These are phyloP conservation scores for Tillandsia fasciculata DNA, from an alignment of 176 grass and related monocot species.

Conservation along the genomic window DNA sequence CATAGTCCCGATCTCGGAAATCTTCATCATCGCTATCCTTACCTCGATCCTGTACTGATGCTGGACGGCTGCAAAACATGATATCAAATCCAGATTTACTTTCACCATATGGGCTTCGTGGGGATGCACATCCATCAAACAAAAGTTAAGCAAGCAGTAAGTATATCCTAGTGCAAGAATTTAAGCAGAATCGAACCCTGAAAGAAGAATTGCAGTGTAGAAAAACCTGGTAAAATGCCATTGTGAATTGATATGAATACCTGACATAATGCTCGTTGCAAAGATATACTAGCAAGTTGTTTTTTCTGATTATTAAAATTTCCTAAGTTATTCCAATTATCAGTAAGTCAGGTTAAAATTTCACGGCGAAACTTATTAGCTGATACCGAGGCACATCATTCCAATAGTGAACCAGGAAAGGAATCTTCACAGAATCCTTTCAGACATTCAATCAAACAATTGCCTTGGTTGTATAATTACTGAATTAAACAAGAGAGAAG, in stretches of 20 bases:
- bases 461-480: background rate
- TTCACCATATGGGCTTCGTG: background rate
- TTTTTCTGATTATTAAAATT: background rate
- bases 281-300: background rate
- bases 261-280: background rate
- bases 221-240: background rate
- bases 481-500: background rate
- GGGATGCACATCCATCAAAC: background rate
- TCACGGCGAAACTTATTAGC: background rate
- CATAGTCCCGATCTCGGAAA: slow-evolving; percentile 89
- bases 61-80: slow-evolving; percentile 56
- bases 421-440: background rate
- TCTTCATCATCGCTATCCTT: slow-evolving; percentile 98
- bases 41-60: slow-evolving; percentile 72
- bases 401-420: background rate
- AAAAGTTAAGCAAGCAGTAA: background rate
- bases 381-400: background rate
- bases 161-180: background rate
- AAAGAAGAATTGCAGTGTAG: no score
- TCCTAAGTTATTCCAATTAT: background rate
- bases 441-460: background rate
- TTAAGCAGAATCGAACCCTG: no score
- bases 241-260: background rate
- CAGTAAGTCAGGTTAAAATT: no score
- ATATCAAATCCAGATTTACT: background rate